Percentiles rank a stretch among this genome's conserved stretches.
Evolutionary conservation across 257 asterid species (phyloP).

Genomic region (Capsicum rhomboideum): DNA sequence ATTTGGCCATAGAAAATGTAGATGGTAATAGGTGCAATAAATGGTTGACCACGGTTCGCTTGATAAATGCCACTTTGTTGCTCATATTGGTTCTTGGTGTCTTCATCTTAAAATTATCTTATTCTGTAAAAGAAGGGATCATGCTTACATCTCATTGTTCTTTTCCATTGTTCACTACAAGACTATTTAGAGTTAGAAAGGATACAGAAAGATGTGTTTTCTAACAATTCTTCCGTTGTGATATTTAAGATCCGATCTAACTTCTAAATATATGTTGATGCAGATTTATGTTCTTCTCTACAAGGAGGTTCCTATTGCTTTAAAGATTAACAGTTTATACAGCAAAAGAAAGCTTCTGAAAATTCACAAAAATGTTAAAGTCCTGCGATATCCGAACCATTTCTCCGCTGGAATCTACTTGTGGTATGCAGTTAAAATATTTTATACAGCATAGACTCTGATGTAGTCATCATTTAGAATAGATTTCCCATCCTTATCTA

Average conservation of each 20-base stretch:
- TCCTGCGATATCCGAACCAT: constrained; percentile 79
- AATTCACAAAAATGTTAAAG: constrained; percentile 87
- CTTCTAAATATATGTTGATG: constrained; percentile 12
- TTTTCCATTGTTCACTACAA: background rate
- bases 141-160: background rate
- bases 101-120: background rate
- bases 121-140: background rate
- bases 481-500: background rate
- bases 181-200: background rate
- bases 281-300: constrained; percentile 93
- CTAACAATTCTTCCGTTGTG: background rate
- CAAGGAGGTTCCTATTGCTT: constrained; percentile 92
- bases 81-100: background rate
- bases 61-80: background rate
- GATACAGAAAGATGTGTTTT: background rate
- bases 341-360: constrained; percentile 66
- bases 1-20: background rate
- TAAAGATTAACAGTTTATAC: constrained; percentile 83
- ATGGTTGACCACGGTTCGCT: background rate
- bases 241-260: background rate
- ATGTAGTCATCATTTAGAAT: background rate
- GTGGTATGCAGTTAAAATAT: constrained; percentile 45
- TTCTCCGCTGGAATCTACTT: constrained; percentile 68
- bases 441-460: background rate
- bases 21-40: background rate